Base-by-base conservation (phyloP, 2,329 filamentous ascomycete genomes). In the Hypoxylon sp. region DNA sequence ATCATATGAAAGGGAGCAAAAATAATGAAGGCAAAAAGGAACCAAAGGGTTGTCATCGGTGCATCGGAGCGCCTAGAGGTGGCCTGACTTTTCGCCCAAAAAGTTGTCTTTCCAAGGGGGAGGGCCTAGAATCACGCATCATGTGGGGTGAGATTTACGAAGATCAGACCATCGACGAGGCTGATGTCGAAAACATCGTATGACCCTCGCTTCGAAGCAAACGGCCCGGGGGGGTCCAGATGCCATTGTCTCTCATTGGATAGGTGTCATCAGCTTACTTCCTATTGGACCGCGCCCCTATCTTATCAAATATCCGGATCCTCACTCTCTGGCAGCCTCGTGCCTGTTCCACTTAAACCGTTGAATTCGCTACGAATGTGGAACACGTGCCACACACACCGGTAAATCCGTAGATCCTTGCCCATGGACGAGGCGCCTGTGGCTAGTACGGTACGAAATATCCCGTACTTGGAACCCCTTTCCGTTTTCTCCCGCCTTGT, bases 141-240 rank as follows among this genome's bases (percentile, higher is more conserved):
- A 63, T 64, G 67, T 70, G 68, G 68, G 67, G 67, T 69, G 57
- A 64, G 64, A 61, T 63, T 37, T 37, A 47, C 15, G 62, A 68
- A 68, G 62, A 74, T 74, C 71, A 73, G 70, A 66, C 71, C 71
- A 74, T 71, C 67, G 65, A 63, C 71, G 65, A 74, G 72, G 72
- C 71, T 74, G 62, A 65, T 52, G 55, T 58, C 37, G 26, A 64
- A 55, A 63, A 69, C 20, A 74, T 74, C 72, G 72, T 74, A 74
- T 70, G 72, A 74, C 70, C 56, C 44, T 56, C 65, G 69, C 70
- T 66, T 67, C 41, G 56, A 30, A 62, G 56, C 44, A 61, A 61
- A 26, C 50, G 52, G 41, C 41, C 24, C 43, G 54, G 49, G 56
- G 56, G 62, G 50, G 47, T 67, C 65, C 64, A 66, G 65, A 64